Base-by-base conservation (phyloP, 2,329 filamentous ascomycete genomes). In the Leptoxyphium fumago region DNA sequence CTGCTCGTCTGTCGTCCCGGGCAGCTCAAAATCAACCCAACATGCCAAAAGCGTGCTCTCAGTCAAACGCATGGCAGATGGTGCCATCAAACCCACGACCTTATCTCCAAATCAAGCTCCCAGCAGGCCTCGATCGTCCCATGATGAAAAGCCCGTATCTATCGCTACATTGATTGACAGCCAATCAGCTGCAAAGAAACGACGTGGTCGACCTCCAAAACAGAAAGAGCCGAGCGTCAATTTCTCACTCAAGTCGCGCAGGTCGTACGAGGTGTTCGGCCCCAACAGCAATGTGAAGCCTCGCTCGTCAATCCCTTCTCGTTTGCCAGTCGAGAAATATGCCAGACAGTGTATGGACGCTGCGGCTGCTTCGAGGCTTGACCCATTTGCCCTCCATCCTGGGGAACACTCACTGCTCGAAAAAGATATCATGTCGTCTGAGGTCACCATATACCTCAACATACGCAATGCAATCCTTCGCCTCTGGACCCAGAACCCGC, bases 371-470 rank as follows among this genome's bases (percentile, higher is more conserved):
- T 95, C 86, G 36, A 75, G 91, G 45, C 71, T 98, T 1, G 89
- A 89, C 51, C 89, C 91, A 1, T 96, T 91, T 62, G 80, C 83
- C 10, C 67, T 98, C 34, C 87, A 96, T 62, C 73, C 76, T 21
- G 80, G 84, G 49, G 91, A 98, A 62, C 88, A 95, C 59, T 69
- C 74, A 46, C 71, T 94, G 47, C 67, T 98, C 36, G 77, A 84
- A 48, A 73, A 84, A 48, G 80, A 93, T 55, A 78, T 98, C 53
- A 94, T 82, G 57, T 80, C 85, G 55, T 73, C 81, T 29, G 91
- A 98, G 63, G 86, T 95, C 52, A 95, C 89, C 2, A 84, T 86
- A 10, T 98, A 98, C 64, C 70, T 98, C 43, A 96, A 96, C 61
- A 91, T 98, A 49, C 77, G 91, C 53, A 98, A 98, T 61, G 84